Base-by-base conservation (phyloP, 345 rosid species). In the Physaria fendleri region DNA sequence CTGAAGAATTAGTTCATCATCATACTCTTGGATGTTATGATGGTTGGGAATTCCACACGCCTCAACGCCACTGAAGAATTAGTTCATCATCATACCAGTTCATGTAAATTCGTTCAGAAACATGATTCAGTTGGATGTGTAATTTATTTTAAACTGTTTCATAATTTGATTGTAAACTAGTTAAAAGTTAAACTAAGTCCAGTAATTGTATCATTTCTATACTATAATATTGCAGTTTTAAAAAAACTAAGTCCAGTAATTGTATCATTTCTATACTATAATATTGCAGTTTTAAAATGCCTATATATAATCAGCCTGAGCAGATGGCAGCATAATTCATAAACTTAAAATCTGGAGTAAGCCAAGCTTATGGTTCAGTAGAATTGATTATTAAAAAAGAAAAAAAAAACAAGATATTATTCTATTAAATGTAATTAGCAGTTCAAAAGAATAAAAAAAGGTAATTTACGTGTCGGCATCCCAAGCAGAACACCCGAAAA, bases 1-100 rank as follows among this genome's bases (percentile, higher is more conserved):
- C 3, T 71, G 53, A 63, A 22, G 38, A 35, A 37, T 44, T n/a
- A n/a, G n/a, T n/a, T n/a, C n/a, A n/a, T n/a, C n/a, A n/a, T n/a
- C n/a, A n/a, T n/a, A n/a, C n/a, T n/a, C 78, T 83, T 65, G 85
- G 87, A 65, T 86, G 82, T 65, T 72, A 54, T 60, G 85, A 79
- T 70, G 84, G 86, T 49, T 85, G 88, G 93, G 77, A 77, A 23
- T 76, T 64, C 46, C 93, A 81, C 68, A 48, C 65, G 20, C 79
- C 65, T 30, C 51, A 59, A 62, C 40, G 59, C 16, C 62, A 32
- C 3, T 71, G 53, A 63, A 22, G 38, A 35, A 37, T 44, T n/a
- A n/a, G n/a, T n/a, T 50, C 60, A 8, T 59, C 1, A 3, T 38
- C 49, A 17, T 30, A 27, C 24, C 12, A 24, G 55, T 44, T 53